phyloP scores from a whole-genome alignment of 1,284 basidiomycete genomes.

The Apiotrichum laibachii region DNA sequence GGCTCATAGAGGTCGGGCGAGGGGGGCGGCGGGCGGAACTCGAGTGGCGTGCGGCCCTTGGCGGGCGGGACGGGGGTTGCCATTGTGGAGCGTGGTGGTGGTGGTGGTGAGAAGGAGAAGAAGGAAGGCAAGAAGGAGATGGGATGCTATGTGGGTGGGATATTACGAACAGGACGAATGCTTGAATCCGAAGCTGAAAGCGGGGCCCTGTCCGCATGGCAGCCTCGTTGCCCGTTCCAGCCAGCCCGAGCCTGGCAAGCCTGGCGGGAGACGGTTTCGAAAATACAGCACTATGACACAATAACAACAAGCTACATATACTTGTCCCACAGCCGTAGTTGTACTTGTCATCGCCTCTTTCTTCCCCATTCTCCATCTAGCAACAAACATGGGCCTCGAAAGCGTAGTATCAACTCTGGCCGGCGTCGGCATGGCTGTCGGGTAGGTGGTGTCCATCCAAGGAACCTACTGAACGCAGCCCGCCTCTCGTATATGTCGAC shows the following conservation, averaged over 20 bases:
- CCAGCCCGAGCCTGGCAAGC: too few relatives aligned
- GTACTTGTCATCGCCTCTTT: too few relatives aligned
- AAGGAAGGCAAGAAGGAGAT: background rate
- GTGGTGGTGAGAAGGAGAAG: background rate
- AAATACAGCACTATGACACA: too few relatives aligned
- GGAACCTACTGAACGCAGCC: conserved; percentile 33
- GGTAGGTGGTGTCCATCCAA: conserved; percentile 27
- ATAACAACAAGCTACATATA: too few relatives aligned
- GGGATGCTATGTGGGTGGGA: too few relatives aligned
- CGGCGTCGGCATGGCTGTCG: conserved; percentile 50
- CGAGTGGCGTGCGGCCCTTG: conserved; percentile 34
- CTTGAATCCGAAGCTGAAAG: too few relatives aligned
- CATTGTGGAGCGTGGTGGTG: conserved; percentile 25
- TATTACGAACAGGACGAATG: too few relatives aligned
- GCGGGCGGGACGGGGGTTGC: conserved; percentile 47
- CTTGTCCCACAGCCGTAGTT: too few relatives aligned
- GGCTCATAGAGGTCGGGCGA: conserved; percentile 39
- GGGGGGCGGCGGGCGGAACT: conserved; percentile 38
- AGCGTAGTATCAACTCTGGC: conserved; percentile 39
- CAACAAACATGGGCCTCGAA: conserved; percentile 2
- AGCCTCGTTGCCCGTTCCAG: too few relatives aligned
- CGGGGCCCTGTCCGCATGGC: too few relatives aligned
- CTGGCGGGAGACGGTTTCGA: too few relatives aligned
- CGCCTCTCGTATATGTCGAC: conserved; percentile 53
- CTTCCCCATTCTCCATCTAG: conserved; percentile 2